These are phyloP conservation scores for Lentinus brumalis DNA, from an alignment of 768 basidiomycete species.

Conservation along the genomic window DNA sequence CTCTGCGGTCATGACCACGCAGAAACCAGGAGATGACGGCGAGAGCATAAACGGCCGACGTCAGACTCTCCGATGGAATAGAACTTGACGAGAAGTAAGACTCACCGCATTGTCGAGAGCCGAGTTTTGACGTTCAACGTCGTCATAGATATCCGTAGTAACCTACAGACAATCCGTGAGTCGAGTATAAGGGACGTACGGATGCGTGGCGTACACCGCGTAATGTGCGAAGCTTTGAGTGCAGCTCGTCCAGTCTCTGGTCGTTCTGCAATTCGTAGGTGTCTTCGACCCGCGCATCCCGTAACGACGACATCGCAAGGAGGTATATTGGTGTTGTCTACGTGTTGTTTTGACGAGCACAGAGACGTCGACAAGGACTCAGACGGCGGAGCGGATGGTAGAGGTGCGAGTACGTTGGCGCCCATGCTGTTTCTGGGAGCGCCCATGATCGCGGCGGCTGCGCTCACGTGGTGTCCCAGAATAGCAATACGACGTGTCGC, in stretches of 20 bases:
- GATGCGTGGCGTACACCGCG: slow-evolving; percentile 60
- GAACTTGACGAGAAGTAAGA: slow-evolving; percentile 1
- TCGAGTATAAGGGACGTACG: slow-evolving; percentile 1
- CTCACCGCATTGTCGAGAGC: slow-evolving; percentile 77
- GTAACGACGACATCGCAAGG: slow-evolving; percentile 38
- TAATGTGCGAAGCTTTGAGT: slow-evolving; percentile 80
- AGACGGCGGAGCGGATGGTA: background rate
- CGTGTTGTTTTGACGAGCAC: background rate
- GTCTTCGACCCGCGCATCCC: slow-evolving; percentile 51
- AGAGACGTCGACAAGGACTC: background rate
- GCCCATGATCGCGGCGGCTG: background rate
- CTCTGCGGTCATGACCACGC: slow-evolving; percentile 39
- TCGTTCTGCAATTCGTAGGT: slow-evolving; percentile 88
- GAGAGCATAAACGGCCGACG: background rate
- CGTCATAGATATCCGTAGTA: slow-evolving; percentile 85
- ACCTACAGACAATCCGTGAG: slow-evolving; percentile 46
- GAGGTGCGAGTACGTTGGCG: background rate
- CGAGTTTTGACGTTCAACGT: slow-evolving; percentile 80
- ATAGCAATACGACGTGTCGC: slow-evolving; percentile 24
- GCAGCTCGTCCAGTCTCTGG: slow-evolving; percentile 78
- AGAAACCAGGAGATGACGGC: background rate
- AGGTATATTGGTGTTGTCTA: background rate
- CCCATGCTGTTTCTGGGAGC: background rate
- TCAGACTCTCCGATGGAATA: background rate
- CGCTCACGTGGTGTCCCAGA: slow-evolving; percentile 17